Evolutionary conservation across 805 yeast genomes (phyloP).

Genomic region (Wickerhamomyces bovis): DNA sequence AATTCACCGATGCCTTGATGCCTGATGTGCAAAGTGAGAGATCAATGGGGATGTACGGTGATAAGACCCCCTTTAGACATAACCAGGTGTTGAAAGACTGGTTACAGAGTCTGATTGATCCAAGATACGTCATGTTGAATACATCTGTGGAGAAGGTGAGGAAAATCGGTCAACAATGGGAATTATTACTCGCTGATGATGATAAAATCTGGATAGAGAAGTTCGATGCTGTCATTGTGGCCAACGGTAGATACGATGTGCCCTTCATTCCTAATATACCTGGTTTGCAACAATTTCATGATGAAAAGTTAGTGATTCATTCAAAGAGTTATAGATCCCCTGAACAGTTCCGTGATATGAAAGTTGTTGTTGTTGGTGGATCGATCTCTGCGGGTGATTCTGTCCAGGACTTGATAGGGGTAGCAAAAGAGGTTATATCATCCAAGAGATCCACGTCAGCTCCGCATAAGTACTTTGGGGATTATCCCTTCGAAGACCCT

Average conservation of each 20-base stretch:
- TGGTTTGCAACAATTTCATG: conserved; percentile 41
- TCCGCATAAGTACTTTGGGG: conserved; percentile 5
- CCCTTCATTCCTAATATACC: conserved; percentile 46
- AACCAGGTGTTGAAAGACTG: conserved; percentile 7
- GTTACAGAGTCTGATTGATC: conserved; percentile 3
- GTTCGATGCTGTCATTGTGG: conserved; percentile 51
- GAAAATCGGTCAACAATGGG: conserved; percentile 18
- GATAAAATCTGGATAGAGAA: conserved; percentile 35
- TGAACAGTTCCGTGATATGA: conserved; percentile 30
- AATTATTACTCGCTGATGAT: conserved; percentile 28
- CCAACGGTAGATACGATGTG: conserved; percentile 51
- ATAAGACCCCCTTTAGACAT: conserved; percentile 9
- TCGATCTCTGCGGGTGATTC: conserved; percentile 36
- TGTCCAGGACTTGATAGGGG: conserved; percentile 32
- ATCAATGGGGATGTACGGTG: conserved; percentile 4
- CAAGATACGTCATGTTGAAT: conserved; percentile 11
- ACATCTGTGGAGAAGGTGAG: conserved; percentile 31
- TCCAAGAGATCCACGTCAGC: conserved; percentile 4
- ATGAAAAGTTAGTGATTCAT: conserved; percentile 29
- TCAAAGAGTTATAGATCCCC: conserved; percentile 33
- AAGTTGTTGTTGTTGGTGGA: conserved; percentile 39
- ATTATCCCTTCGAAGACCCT: conserved; percentile 5
- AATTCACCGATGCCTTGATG: conserved; percentile 5
- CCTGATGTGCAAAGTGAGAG: neutral
- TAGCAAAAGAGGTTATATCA: conserved; percentile 43